These are phyloP conservation scores for Dipteronia dyeriana DNA, from an alignment of 345 rosid genomes.

Conservation along the genomic window DNA sequence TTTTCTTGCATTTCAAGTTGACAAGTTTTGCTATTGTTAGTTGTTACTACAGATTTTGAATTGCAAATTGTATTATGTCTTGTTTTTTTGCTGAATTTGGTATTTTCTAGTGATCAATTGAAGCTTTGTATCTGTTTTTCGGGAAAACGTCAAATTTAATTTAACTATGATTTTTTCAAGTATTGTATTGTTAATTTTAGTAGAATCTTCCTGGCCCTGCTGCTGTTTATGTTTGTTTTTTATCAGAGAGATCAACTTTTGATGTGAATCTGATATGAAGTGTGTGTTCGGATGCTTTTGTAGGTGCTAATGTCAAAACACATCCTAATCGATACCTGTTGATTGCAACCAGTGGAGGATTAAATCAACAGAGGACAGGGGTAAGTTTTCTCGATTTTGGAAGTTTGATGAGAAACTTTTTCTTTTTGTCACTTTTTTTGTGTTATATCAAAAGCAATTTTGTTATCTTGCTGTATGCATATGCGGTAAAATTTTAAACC, in stretches of 20 bases:
- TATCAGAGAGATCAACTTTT: not conserved
- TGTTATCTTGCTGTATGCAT: too few species aligned
- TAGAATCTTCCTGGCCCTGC: too few species aligned
- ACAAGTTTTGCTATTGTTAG: not conserved
- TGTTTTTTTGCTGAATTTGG: too few species aligned
- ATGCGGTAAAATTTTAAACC: too few species aligned
- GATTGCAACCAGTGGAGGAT: constrained; percentile 92
- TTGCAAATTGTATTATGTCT: not conserved
- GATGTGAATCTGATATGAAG: not conserved
- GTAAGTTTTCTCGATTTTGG: constrained; percentile 38
- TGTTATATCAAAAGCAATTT: too few species aligned
- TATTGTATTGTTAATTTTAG: too few species aligned
- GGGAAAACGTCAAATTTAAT: too few species aligned
- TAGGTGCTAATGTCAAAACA: constrained; percentile 56
- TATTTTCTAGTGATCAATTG: too few species aligned
- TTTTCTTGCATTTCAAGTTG: not conserved
- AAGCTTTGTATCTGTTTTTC: too few species aligned
- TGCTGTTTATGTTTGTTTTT: not conserved
- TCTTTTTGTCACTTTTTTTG: not conserved
- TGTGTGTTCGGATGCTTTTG: constrained; percentile 26
- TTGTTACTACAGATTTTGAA: not conserved
- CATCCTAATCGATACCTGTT: constrained; percentile 62
- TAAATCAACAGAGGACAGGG: constrained; percentile 95
- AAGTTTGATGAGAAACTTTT: not conserved
- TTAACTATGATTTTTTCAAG: too few species aligned